A percentile compares a stretch with the other conserved stretches of the same genome.
Evolutionary conservation across 1,284 basidiomycete genomes (phyloP).

Genomic region (Naganishia sp.): DNA sequence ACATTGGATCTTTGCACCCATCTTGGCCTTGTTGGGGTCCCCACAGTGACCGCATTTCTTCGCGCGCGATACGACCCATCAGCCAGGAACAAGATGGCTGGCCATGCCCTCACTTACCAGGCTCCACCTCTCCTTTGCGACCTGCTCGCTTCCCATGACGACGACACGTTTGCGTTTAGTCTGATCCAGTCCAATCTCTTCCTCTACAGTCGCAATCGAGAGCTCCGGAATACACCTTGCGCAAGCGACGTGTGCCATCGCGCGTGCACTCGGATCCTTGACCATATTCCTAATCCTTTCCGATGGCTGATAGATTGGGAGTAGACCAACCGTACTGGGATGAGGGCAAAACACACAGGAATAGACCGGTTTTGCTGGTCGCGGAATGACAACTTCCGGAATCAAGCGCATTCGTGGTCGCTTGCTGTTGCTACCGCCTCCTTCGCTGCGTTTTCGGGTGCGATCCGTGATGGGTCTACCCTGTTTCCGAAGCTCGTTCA

Average conservation of each 20-base stretch:
- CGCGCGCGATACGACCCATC: constrained; percentile 1
- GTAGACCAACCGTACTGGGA: constrained; percentile 60
- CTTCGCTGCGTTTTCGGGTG: constrained; percentile 1
- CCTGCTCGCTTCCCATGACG: constrained; percentile 72
- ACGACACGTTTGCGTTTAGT: constrained; percentile 50
- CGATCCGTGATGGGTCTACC: constrained; percentile 59
- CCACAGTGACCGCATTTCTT: constrained; percentile 86
- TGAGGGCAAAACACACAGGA: constrained; percentile 83
- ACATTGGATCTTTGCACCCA: constrained; percentile 91
- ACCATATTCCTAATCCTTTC: constrained; percentile 1
- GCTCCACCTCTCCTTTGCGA: constrained; percentile 86
- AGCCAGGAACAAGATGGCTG: not conserved
- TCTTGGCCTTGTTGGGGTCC: constrained; percentile 65
- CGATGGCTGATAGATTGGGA: constrained; percentile 57
- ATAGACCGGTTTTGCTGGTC: constrained; percentile 63
- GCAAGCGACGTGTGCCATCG: constrained; percentile 68
- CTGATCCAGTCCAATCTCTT: constrained; percentile 59
- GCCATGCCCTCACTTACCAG: constrained; percentile 61
- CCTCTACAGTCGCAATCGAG: constrained; percentile 61
- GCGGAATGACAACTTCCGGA: constrained; percentile 38
- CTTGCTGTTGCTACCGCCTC: constrained; percentile 54
- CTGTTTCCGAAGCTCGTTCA: constrained; percentile 51
- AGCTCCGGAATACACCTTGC: constrained; percentile 80
- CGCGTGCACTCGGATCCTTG: constrained; percentile 5
- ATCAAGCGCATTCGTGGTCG: constrained; percentile 5